phyloP scores from a whole-genome alignment of 2,329 filamentous ascomycete species.

The Aspergillus piperis region DNA sequence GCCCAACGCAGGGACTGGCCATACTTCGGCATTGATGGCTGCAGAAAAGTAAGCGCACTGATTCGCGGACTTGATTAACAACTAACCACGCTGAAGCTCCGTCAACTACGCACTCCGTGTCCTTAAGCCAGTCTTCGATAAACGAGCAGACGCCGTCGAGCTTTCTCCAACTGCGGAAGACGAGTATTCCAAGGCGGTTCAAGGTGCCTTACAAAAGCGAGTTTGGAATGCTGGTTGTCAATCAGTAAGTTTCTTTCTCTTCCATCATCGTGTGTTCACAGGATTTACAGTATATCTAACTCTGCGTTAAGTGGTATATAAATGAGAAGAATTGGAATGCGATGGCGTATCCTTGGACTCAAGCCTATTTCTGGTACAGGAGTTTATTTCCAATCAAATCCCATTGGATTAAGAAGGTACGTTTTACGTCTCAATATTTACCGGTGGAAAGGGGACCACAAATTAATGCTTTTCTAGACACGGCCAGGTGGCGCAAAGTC shows the following conservation, averaged over 20 bases:
- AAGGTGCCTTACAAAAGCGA: constrained; percentile 45
- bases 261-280: not conserved
- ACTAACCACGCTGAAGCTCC: constrained; percentile 32
- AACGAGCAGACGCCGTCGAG: constrained; percentile 46
- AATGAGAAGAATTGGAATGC: constrained; percentile 31
- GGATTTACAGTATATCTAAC: not conserved
- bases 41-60: constrained; percentile 51
- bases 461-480: no score
- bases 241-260: constrained; percentile 16
- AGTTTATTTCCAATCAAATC: no score
- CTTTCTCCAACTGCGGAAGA: constrained; percentile 45
- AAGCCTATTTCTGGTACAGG: no score
- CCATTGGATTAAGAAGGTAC: no score
- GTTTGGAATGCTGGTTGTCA: constrained; percentile 49
- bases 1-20: constrained; percentile 35
- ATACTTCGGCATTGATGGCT: constrained; percentile 59
- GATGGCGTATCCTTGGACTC: constrained; percentile 12
- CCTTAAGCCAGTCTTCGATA: constrained; percentile 54
- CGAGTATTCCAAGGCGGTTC: constrained; percentile 50
- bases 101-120: constrained; percentile 62
- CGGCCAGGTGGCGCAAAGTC: no score
- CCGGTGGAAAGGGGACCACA: no score
- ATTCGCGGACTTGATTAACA: not conserved
- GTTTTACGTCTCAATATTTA: no score
- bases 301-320: constrained; percentile 22